Evolutionary conservation across 352 stramenopile genomes (phyloP).

Genomic region (Ophiocytium majus): DNA sequence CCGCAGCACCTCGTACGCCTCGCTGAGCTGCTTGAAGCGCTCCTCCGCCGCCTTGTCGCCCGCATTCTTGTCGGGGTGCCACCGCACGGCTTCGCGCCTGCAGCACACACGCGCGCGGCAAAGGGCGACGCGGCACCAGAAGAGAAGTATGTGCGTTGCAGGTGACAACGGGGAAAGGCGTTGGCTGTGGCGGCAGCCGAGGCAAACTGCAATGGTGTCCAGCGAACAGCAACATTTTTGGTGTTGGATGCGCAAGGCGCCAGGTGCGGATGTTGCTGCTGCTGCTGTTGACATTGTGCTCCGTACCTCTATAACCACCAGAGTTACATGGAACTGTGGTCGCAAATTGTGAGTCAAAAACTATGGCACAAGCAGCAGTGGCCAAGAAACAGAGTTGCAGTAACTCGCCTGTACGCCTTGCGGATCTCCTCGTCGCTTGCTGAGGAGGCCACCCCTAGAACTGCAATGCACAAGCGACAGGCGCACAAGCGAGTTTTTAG

Average conservation of each 20-base stretch:
- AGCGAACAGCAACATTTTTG: too few relatives aligned
- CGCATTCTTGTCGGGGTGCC: slow-evolving; percentile 23
- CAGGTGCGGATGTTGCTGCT: background rate
- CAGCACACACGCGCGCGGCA: background rate
- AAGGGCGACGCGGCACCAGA: background rate
- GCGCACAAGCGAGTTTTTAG: too few relatives aligned
- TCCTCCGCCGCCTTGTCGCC: slow-evolving; percentile 13
- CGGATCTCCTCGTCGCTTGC: slow-evolving; percentile 17
- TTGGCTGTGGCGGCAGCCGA: background rate
- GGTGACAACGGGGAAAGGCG: background rate
- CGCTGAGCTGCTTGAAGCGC: slow-evolving; percentile 6
- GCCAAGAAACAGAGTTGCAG: background rate
- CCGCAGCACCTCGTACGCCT: background rate
- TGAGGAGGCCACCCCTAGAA: background rate
- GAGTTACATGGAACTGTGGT: background rate
- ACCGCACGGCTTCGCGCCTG: slow-evolving; percentile 16
- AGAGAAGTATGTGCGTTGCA: background rate
- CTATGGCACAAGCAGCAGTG: background rate
- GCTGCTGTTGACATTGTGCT: background rate
- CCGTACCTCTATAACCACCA: background rate
- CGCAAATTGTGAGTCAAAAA: background rate
- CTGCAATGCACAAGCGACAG: too few relatives aligned
- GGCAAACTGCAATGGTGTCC: too few relatives aligned
- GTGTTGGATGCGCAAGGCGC: too few relatives aligned
- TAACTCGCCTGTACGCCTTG: slow-evolving; percentile 12